A percentile compares a stretch with the other conserved stretches of the same genome.
Evolutionary conservation across 2,329 filamentous ascomycete species (phyloP).

Genomic region (Trichoderma oligosporum): DNA sequence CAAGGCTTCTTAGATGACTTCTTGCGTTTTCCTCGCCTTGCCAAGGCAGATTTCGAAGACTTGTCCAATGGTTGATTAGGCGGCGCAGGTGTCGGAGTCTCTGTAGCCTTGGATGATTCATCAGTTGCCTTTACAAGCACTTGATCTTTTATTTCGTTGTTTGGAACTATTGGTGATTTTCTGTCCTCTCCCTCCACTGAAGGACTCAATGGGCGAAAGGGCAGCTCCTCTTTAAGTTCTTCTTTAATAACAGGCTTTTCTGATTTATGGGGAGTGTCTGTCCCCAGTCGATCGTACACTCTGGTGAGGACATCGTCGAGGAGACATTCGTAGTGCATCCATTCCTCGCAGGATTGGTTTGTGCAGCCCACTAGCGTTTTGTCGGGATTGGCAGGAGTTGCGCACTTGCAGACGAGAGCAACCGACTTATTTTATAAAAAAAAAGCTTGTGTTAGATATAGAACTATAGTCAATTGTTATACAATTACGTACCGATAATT

Average conservation of each 20-base stretch:
- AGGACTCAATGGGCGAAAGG: background rate
- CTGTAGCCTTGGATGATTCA: slow-evolving; percentile 31
- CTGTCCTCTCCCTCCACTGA: slow-evolving; percentile 46
- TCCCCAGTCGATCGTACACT: slow-evolving; percentile 49
- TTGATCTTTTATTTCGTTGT: slow-evolving; percentile 41
- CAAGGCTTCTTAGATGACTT: slow-evolving; percentile 43
- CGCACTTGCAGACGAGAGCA: slow-evolving; percentile 55
- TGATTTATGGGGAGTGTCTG: slow-evolving; percentile 46
- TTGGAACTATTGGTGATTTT: slow-evolving; percentile 52
- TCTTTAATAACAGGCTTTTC: slow-evolving; percentile 24
- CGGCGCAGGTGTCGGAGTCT: slow-evolving; percentile 32
- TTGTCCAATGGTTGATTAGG: slow-evolving; percentile 26
- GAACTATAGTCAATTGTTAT: background rate
- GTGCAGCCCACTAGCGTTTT: slow-evolving; percentile 57
- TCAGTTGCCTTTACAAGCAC: slow-evolving; percentile 37
- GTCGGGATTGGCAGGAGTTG: slow-evolving; percentile 59
- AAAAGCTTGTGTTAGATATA: slow-evolving; percentile 24
- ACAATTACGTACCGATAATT: slow-evolving; percentile 52
- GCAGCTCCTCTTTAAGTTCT: background rate
- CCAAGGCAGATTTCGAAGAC: slow-evolving; percentile 25
- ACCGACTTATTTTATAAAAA: slow-evolving; percentile 30
- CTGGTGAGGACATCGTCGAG: slow-evolving; percentile 50
- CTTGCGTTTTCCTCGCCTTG: slow-evolving; percentile 39
- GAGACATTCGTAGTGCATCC: slow-evolving; percentile 64
- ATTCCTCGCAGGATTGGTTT: slow-evolving; percentile 51